Base-by-base conservation (phyloP, 805 yeast species). In the Candida insectorum region DNA sequence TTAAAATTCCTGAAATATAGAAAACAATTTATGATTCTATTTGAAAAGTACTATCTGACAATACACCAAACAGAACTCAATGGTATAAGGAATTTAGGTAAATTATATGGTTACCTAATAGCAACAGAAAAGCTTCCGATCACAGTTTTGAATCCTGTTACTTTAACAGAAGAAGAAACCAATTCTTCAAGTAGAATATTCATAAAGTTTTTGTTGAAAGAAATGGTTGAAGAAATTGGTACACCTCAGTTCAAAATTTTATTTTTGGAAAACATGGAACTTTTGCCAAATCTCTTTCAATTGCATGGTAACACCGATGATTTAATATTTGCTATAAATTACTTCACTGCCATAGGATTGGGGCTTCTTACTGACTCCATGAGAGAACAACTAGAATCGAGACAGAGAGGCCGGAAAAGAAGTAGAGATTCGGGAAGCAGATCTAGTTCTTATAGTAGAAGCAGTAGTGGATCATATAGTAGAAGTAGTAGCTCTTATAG, bases 341-440 rank as follows among this genome's bases (percentile, higher is more conserved):
- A 72, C 54, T 91, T 91, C 57, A 91, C 97, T 0, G 96, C 97
- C 1, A 87, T 91, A 41, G 94, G 94, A 0, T 55, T 91, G 30
- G 97, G 97, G 28, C 70, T 73, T 2, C 54, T 91, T 37, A 89
- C 97, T 0, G 95, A 86, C 24, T 73, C 64, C 1, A 83, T 89
- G 94, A 74, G 97, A 59, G 71, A 64, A 4, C 65, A 60, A 11
- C 54, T 80, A 37, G 51, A 58, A 19, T 30, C 25, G 24, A 17
- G 35, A 11, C 26, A 35, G 6, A 29, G 41, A 27, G 41, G 43
- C 2, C 26, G 45, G 26, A 16, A 31, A 12, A 25, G 37, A 26
- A 30, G 37, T 43, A 25, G 52, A 20, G 56, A 39, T 23, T 49
- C 42, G 30, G 34, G 42, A 23, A 45, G 45, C 9, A 36, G 57